Conservation (phyloP, 257 asterid species). For the Catharanthus roseus region DNA sequence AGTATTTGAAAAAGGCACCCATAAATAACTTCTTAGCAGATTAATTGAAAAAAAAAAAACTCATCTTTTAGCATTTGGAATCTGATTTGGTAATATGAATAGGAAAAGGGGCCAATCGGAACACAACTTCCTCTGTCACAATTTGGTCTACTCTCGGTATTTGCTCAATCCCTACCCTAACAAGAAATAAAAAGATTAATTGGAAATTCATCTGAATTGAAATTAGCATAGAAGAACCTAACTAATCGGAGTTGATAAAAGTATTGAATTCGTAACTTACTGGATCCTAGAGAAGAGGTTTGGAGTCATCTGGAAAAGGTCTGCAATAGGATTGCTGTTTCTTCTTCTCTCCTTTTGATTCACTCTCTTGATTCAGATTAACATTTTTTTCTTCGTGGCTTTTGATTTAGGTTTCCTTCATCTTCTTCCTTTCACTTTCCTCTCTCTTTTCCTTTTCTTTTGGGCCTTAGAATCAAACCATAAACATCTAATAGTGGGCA, state of each 20-base stretch:
- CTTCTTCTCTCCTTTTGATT: constrained; percentile 18
- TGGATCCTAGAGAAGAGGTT: constrained; percentile 74
- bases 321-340: constrained; percentile 67
- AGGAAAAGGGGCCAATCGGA: constrained; percentile 72
- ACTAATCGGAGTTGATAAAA: background rate
- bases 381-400: background rate
- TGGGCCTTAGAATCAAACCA: too few relatives aligned
- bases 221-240: background rate
- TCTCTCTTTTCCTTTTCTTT: too few relatives aligned
- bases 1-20: too few relatives aligned
- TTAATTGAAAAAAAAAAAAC: too few relatives aligned
- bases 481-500: too few relatives aligned
- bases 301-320: constrained; percentile 70
- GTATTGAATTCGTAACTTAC: constrained; percentile 22
- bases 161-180: constrained; percentile 18
- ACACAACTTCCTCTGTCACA: constrained; percentile 83
- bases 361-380: constrained; percentile 16
- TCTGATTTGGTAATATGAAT: constrained; percentile 35
- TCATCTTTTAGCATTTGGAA: background rate
- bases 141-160: constrained; percentile 83
- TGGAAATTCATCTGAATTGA: background rate
- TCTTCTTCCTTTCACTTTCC: too few relatives aligned
- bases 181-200: background rate
- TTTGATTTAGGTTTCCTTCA: too few relatives aligned
- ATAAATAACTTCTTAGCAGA: too few relatives aligned